Conservation (phyloP, 257 asterid species). For the Nicotiana undulata region DNA sequence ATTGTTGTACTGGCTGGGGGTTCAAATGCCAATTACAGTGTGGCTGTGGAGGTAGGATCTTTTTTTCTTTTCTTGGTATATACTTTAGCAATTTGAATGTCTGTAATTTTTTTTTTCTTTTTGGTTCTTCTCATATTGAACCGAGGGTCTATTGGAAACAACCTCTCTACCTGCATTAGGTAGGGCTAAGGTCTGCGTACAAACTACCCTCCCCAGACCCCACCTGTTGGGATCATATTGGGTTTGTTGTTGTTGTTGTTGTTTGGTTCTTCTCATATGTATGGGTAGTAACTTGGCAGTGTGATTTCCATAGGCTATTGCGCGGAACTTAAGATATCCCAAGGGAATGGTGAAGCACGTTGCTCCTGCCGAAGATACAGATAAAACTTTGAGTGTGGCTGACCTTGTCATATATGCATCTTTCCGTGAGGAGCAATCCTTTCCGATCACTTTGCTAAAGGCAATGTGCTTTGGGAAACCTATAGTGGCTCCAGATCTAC, state of each 20-base stretch:
- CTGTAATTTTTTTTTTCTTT: neutral
- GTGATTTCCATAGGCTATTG: constrained; percentile 50
- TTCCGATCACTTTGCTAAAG: constrained; percentile 70
- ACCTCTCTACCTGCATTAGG: no score
- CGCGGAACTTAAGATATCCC: constrained; percentile 59
- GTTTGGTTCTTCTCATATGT: neutral
- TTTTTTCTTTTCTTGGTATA: neutral
- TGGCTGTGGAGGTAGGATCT: constrained; percentile 57
- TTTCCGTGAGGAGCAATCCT: constrained; percentile 63
- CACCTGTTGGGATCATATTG: no score
- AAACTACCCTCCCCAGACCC: no score
- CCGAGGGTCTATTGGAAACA: no score
- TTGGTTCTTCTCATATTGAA: neutral
- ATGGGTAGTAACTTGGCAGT: constrained; percentile 2
- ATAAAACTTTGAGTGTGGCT: constrained; percentile 37
- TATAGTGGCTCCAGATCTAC: constrained; percentile 72
- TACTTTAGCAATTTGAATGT: neutral
- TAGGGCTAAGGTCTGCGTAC: no score
- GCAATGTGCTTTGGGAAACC: constrained; percentile 87
- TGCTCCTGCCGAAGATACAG: constrained; percentile 35
- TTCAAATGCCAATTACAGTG: constrained; percentile 54
- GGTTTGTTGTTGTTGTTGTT: no score
- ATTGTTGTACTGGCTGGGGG: constrained; percentile 53
- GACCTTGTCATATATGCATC: constrained; percentile 86
- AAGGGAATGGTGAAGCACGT: constrained; percentile 55